phyloP scores from a whole-genome alignment of 1,139 yeast genomes.

The Spathaspora sp. region DNA sequence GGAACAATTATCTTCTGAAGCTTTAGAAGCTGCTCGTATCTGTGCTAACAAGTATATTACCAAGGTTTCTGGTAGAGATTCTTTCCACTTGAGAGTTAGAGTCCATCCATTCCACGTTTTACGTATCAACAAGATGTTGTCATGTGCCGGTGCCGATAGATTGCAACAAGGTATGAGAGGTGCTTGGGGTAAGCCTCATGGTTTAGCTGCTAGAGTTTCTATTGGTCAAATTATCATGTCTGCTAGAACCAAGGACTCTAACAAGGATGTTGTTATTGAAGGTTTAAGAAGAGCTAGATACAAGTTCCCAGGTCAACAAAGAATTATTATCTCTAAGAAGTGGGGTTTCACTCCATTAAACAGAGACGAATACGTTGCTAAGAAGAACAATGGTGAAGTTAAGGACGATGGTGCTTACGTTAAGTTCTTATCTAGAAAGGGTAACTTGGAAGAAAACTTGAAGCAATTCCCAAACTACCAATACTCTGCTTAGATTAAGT shows the following conservation, averaged over 20 bases:
- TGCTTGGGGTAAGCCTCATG: conserved; percentile 99
- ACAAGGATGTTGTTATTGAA: conserved; percentile 97
- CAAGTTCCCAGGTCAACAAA: conserved; percentile 99
- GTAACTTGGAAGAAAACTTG: conserved; percentile 90
- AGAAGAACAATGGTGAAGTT: conserved; percentile 96
- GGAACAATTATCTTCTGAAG: conserved; percentile 99
- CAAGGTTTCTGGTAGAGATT: conserved; percentile 96
- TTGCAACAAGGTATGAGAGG: conserved; percentile 99
- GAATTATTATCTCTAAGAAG: conserved; percentile 97
- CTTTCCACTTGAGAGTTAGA: conserved; percentile 99
- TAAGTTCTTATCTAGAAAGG: conserved; percentile 96
- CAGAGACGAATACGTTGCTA: conserved; percentile 94
- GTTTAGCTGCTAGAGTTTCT: conserved; percentile 98
- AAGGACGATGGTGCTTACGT: conserved; percentile 99
- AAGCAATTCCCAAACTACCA: conserved; percentile 93
- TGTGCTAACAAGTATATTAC: conserved; percentile 99
- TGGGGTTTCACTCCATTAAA: conserved; percentile 99
- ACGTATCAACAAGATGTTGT: conserved; percentile 99
- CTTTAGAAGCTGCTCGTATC: conserved; percentile 99
- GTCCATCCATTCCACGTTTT: conserved; percentile 99
- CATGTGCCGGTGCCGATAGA: conserved; percentile 99
- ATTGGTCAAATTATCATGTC: conserved; percentile 99
- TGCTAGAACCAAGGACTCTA: conserved; percentile 96
- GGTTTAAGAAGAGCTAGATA: conserved; percentile 99
- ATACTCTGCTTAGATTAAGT: conserved; percentile 40